Evolutionary conservation across 805 yeast species (phyloP).

Genomic region (Wickerhamomyces ciferrii): DNA sequence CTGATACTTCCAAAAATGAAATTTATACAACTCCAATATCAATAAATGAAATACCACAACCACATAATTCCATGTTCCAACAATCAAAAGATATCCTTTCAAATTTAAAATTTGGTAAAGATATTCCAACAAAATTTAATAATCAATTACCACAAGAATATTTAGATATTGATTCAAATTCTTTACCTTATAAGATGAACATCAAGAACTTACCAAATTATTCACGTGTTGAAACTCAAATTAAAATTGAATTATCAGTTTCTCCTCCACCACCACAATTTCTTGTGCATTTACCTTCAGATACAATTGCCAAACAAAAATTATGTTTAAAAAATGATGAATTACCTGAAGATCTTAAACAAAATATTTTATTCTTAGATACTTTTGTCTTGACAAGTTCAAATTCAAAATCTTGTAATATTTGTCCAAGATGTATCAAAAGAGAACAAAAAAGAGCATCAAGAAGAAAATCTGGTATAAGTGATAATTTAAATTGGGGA

Average conservation of each 20-base stretch:
- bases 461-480: slow-evolving; percentile 78
- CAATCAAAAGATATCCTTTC: slow-evolving; percentile 19
- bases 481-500: slow-evolving; percentile 75
- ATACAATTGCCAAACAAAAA: slow-evolving; percentile 83
- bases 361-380: slow-evolving; percentile 63
- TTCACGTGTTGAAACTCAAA: slow-evolving; percentile 95
- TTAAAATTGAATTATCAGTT: slow-evolving; percentile 64
- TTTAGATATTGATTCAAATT: slow-evolving; percentile 19
- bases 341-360: slow-evolving; percentile 41
- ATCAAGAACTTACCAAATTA: slow-evolving; percentile 67
- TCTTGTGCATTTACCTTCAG: slow-evolving; percentile 77
- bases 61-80: no score
- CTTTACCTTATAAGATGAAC: slow-evolving; percentile 39
- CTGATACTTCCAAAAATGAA: slow-evolving; percentile 6
- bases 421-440: slow-evolving; percentile 84
- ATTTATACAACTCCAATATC: slow-evolving; percentile 9
- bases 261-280: slow-evolving; percentile 75
- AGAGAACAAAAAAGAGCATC: slow-evolving; percentile 93
- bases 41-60: no score
- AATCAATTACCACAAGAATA: slow-evolving; percentile 22
- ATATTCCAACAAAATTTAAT: slow-evolving; percentile 14
- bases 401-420: slow-evolving; percentile 51
- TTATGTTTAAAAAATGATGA: slow-evolving; percentile 46
- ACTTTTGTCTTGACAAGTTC: slow-evolving; percentile 72
- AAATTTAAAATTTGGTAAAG: slow-evolving; percentile 21